phyloP scores from a whole-genome alignment of 345 rosid species.

The Limnanthes douglasii region DNA sequence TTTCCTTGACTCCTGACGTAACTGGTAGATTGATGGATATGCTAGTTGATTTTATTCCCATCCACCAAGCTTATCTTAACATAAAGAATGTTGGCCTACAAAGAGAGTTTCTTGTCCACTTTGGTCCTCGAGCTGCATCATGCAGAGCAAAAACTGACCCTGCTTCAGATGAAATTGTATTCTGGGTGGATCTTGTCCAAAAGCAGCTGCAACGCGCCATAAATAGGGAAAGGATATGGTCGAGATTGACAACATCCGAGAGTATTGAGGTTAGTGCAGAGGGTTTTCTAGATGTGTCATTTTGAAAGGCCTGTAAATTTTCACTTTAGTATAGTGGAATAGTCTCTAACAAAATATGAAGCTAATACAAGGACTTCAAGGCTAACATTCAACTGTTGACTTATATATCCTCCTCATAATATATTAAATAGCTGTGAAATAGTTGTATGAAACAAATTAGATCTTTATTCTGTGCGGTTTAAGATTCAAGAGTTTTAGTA shows the following conservation, averaged over 20 bases:
- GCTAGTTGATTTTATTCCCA: conserved; percentile 63
- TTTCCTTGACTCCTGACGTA: conserved; percentile 52
- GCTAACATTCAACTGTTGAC: too few species aligned
- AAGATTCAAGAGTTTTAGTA: too few species aligned
- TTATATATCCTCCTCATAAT: too few species aligned
- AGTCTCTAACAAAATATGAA: too few species aligned
- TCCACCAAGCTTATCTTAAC: conserved; percentile 48
- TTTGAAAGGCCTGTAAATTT: conserved; percentile 3
- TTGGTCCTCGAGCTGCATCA: conserved; percentile 81
- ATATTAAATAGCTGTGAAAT: too few species aligned
- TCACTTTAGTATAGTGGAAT: too few species aligned
- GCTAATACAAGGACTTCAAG: too few species aligned
- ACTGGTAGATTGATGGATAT: conserved; percentile 81
- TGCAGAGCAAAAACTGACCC: conserved; percentile 53
- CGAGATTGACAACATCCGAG: conserved; percentile 83
- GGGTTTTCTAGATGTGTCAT: conserved; percentile 1
- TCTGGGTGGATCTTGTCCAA: conserved; percentile 93
- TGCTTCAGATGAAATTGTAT: conserved; percentile 62
- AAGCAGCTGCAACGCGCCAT: conserved; percentile 73
- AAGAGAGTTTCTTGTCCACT: conserved; percentile 88
- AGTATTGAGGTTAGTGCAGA: conserved; percentile 71
- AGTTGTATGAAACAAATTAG: too few species aligned
- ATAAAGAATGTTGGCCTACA: conserved; percentile 60
- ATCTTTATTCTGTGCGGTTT: too few species aligned
- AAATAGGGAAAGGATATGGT: conserved; percentile 96